phyloP scores from a whole-genome alignment of 1,284 basidiomycete genomes.

The Tilletia walkeri region DNA sequence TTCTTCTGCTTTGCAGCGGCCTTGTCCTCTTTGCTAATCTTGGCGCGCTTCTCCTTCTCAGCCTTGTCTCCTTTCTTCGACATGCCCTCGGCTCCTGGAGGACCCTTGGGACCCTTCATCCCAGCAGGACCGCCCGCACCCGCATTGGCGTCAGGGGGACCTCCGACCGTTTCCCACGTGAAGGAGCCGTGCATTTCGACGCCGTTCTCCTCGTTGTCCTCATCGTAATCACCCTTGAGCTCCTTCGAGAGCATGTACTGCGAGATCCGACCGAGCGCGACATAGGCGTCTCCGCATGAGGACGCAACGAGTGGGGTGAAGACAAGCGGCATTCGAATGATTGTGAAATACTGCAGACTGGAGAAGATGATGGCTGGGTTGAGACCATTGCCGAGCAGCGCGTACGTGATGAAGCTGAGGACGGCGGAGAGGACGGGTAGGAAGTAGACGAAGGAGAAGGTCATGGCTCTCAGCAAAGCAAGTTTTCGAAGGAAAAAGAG shows the following conservation, averaged over 20 bases:
- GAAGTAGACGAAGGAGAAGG: constrained; percentile 34
- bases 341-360: constrained; percentile 71
- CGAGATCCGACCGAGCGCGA: constrained; percentile 18
- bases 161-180: constrained; percentile 24
- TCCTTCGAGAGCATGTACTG: constrained; percentile 15
- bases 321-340: constrained; percentile 23
- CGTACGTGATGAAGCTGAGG: constrained; percentile 58
- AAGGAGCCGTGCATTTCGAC: constrained; percentile 15
- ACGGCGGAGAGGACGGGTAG: constrained; percentile 36
- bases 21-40: constrained; percentile 34
- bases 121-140: neutral
- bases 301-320: constrained; percentile 21
- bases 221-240: constrained; percentile 15
- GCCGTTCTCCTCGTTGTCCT: constrained; percentile 15
- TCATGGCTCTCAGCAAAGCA: constrained; percentile 31
- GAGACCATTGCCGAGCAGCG: constrained; percentile 66
- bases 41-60: constrained; percentile 32
- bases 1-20: constrained; percentile 34
- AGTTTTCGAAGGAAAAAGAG: constrained; percentile 54
- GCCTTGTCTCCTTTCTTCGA: constrained; percentile 53
- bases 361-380: constrained; percentile 72
- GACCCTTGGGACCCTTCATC: neutral
- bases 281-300: constrained; percentile 37
- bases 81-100: constrained; percentile 15
- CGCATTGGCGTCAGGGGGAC: constrained; percentile 4